Base-by-base conservation (phyloP, 805 yeast genomes). In the Yarrowia bubula region DNA sequence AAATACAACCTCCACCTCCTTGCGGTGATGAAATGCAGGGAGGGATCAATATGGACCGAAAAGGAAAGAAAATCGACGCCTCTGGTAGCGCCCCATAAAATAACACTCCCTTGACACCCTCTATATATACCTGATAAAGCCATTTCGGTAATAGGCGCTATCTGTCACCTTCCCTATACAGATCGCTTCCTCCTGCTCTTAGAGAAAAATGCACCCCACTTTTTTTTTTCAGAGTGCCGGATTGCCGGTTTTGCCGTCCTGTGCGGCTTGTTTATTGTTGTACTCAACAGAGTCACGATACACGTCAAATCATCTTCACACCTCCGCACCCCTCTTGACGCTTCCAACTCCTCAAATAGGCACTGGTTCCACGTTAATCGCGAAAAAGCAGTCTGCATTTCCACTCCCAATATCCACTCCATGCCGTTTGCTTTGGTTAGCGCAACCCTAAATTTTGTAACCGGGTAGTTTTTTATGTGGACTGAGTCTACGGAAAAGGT, bases 171-270 rank as follows among this genome's bases (percentile, higher is more conserved):
- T 35, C 37, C 38, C 15, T 6, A 15, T n/a, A 37, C 10, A 4
- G n/a, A 13, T 48, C 55, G 55, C 55, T 9, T 17, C 18, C 55
- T 48, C 55, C 31, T 48, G 41, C 41, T 48, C 55, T 48, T 35
- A 48, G 41, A 8, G 55, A 33, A n/a, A 8, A 14, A 8, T 10
- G 18, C 37, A 14, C 41, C 55, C 41, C 53, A 32, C 55, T 3
- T 22, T 22, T 22, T 22, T 22, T 5, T 5, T 5, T 22, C 28
- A 22, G 28, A 22, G 28, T 22, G 28, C 28, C 28, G 28, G 28
- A 22, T 48, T 48, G 41, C 55, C 55, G 39, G 41, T 13, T 18
- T 11, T 15, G 32, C 55, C 55, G 55, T 13, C 13, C 35, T 31
- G 55, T 48, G 55, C 55, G 55, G 55, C 55, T 48, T 41, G 6